phyloP scores from a whole-genome alignment of 495 filamentous ascomycete genomes.

The Penicillium ochrochloron region DNA sequence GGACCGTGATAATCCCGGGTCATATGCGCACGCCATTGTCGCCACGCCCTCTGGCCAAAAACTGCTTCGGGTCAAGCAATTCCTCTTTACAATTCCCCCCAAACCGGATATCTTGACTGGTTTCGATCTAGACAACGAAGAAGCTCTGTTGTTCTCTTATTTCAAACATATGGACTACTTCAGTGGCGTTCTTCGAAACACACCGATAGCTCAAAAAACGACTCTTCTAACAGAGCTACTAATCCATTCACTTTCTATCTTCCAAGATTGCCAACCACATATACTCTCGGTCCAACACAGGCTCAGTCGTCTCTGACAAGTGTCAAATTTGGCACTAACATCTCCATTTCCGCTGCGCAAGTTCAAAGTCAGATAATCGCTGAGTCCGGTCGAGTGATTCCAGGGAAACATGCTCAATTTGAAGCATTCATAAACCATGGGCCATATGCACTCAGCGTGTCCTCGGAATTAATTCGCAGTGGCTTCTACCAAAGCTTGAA shows the following conservation, averaged over 20 bases:
- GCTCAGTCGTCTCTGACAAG: background rate
- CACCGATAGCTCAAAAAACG: background rate
- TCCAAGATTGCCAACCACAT: slow-evolving; percentile 1
- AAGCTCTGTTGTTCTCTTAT: background rate
- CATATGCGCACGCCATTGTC: background rate
- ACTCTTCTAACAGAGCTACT: background rate
- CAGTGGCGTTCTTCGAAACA: background rate
- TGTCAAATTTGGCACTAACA: slow-evolving; percentile 6
- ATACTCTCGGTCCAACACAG: background rate
- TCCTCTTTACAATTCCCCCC: slow-evolving; percentile 4
- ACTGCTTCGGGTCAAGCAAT: background rate
- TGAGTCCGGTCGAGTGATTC: background rate
- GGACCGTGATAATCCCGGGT: background rate
- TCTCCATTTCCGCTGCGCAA: background rate
- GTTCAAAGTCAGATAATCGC: background rate
- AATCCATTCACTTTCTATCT: background rate
- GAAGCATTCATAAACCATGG: background rate
- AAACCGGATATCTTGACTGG: background rate
- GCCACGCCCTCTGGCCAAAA: slow-evolving; percentile 1
- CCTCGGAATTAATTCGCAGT: background rate
- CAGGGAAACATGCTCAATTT: background rate
- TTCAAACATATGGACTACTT: slow-evolving; percentile 5
- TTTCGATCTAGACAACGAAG: background rate
- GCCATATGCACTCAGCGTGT: background rate
- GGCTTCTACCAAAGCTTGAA: background rate